Base-by-base conservation (phyloP, 441 rosid genomes). In the Geranium incanum region DNA sequence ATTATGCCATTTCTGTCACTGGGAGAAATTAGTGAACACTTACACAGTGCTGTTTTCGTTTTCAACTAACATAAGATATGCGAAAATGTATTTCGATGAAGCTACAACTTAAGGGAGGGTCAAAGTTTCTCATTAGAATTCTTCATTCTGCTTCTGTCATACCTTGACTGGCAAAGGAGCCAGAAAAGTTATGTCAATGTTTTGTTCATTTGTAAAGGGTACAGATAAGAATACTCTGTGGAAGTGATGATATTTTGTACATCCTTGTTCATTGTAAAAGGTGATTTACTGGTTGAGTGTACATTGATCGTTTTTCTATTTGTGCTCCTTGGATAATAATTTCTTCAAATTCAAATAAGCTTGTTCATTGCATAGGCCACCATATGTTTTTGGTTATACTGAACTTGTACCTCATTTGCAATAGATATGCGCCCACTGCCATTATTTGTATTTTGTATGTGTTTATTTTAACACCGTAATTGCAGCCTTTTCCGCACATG, bases 401-500 rank as follows among this genome's bases (percentile, higher is more conserved):
- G 50, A 43, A 9, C 13, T 43, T 43, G 12, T 28, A 28, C 50
- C 13, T 43, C 50, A 43, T 43, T 43, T 43, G 12, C 12, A 43
- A 43, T 8, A 43, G 1, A 43, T 28, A 28, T 28, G 33, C 33
- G 33, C 33, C 33, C 33, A 28, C 33, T 28, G 33, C 33, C 33
- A 28, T 28, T 28, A 28, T 28, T 28, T 28, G 33, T 28, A 28
- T 28, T 28, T 28, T 28, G 33, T 28, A 28, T 28, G 33, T 28
- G 33, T 28, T 28, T 28, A 28, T 28, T 28, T 28, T 1, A 28
- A 28, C 33, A 28, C 33, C 33, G 0, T 28, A 28, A 28, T 28
- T 28, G 33, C 33, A 28, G 48, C 48, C 48, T 41, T 41, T 41
- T 41, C 96, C 91, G 66, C 76, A 86, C 69, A 85, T 76, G 75